Conservation (phyloP, 2,329 filamentous ascomycete species). For the Aspergillus persii region DNA sequence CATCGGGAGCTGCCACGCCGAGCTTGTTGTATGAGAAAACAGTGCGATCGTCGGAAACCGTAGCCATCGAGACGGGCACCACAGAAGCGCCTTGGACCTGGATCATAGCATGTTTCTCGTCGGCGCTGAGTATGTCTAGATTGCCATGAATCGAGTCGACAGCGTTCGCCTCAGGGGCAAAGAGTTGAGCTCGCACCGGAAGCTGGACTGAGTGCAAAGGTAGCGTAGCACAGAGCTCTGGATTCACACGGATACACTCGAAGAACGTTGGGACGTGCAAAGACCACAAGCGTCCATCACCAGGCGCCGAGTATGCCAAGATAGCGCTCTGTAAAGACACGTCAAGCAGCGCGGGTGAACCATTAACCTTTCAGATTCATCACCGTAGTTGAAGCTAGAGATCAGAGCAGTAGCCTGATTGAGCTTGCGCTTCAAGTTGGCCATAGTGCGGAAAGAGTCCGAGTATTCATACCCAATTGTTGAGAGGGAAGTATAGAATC, state of each 20-base stretch:
- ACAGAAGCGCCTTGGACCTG: slow-evolving; percentile 3
- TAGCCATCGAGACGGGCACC: slow-evolving; percentile 2
- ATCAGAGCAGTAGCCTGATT: not conserved
- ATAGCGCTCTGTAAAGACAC: slow-evolving; percentile 2
- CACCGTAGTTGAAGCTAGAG: not conserved
- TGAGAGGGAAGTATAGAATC: slow-evolving; percentile 5
- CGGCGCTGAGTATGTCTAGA: slow-evolving; percentile 2
- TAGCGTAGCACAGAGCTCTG: slow-evolving; percentile 2
- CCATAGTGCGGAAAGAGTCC: slow-evolving; percentile 2
- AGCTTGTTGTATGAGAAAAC: slow-evolving; percentile 4
- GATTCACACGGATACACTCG: slow-evolving; percentile 3
- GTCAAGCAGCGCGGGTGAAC: slow-evolving; percentile 6
- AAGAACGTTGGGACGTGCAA: slow-evolving; percentile 5
- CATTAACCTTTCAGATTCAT: not conserved
- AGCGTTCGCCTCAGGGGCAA: slow-evolving; percentile 2
- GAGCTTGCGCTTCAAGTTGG: not conserved
- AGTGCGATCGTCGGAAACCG: slow-evolving; percentile 4
- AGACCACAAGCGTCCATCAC: slow-evolving; percentile 3
- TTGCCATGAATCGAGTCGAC: slow-evolving; percentile 3
- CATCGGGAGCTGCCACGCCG: slow-evolving; percentile 2
- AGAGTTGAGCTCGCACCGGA: slow-evolving; percentile 2
- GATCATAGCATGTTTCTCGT: slow-evolving; percentile 3
- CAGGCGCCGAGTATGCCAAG: not conserved
- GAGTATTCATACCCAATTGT: slow-evolving; percentile 1
- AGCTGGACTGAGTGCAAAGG: slow-evolving; percentile 3